Conservation (phyloP, 306 rosid species). For the Cucurbita maxima region DNA sequence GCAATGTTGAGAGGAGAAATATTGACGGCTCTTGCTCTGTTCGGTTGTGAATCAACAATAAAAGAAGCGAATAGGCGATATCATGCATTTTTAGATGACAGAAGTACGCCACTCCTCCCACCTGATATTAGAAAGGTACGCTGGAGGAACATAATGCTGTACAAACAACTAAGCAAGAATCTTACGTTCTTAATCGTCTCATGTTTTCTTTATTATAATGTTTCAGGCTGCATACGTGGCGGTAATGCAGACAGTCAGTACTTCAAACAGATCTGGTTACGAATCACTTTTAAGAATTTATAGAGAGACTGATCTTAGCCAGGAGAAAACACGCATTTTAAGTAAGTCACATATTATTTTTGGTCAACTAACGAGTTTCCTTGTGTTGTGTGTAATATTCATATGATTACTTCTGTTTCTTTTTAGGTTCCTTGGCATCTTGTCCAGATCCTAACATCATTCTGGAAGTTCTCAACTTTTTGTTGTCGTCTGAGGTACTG, state of each 20-base stretch:
- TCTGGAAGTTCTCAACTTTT: conserved; percentile 35
- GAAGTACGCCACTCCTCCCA: conserved; percentile 70
- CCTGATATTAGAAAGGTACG: conserved; percentile 82
- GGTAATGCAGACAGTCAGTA: conserved; percentile 49
- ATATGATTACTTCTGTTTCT: background rate
- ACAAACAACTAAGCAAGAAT: background rate
- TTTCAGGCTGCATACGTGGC: conserved; percentile 81
- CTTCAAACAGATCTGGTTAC: conserved; percentile 39
- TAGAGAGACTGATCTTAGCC: conserved; percentile 72
- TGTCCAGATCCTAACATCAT: conserved; percentile 27
- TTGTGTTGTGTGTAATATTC: background rate
- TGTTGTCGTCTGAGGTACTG: conserved; percentile 25
- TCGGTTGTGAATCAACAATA: conserved; percentile 61
- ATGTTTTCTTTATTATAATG: conserved; percentile 14
- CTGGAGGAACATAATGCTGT: conserved; percentile 2
- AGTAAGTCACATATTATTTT: conserved; percentile 24
- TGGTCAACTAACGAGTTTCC: background rate
- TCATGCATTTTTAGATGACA: conserved; percentile 58
- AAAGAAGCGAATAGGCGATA: conserved; percentile 70
- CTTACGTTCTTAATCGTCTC: background rate
- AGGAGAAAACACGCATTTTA: conserved; percentile 82
- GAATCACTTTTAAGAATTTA: conserved; percentile 72
- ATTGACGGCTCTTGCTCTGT: conserved; percentile 59
- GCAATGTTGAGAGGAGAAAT: conserved; percentile 93
- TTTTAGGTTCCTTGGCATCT: conserved; percentile 26